phyloP scores from a whole-genome alignment of 306 rosid genomes.

The Lablab purpureus region DNA sequence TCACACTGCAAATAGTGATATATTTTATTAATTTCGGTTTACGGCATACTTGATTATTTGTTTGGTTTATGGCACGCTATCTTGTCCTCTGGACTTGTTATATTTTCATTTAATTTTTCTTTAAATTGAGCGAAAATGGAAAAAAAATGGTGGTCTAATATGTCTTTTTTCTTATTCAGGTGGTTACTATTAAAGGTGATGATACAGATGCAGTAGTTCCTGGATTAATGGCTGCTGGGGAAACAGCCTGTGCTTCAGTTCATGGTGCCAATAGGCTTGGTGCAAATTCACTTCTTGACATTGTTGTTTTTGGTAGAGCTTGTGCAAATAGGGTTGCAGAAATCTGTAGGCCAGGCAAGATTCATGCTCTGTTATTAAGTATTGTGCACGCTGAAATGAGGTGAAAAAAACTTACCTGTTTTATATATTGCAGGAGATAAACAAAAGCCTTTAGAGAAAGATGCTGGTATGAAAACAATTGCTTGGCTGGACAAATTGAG shows the following conservation, averaged over 20 bases:
- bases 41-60: constrained; percentile 18
- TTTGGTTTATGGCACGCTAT: constrained; percentile 2
- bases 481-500: constrained; percentile 95
- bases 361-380: constrained; percentile 2
- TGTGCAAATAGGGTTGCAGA: constrained; percentile 95
- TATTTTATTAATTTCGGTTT: background rate
- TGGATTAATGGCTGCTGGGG: constrained; percentile 96
- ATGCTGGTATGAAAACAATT: constrained; percentile 92
- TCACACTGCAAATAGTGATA: constrained; percentile 6
- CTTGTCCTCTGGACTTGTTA: background rate
- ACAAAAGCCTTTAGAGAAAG: constrained; percentile 87
- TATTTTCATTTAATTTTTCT: background rate
- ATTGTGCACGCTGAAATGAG: background rate
- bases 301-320: constrained; percentile 93
- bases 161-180: constrained; percentile 55
- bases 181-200: constrained; percentile 73
- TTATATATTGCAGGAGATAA: constrained; percentile 64
- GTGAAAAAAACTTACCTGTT: constrained; percentile 8
- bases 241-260: constrained; percentile 93
- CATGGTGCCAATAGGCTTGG: constrained; percentile 97
- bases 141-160: background rate
- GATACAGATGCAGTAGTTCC: constrained; percentile 75
- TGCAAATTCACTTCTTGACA: constrained; percentile 93
- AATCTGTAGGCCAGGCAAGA: constrained; percentile 77
- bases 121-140: background rate